These are phyloP conservation scores for Sicyos baderoa DNA, from an alignment of 306 rosid species.

Conservation along the genomic window DNA sequence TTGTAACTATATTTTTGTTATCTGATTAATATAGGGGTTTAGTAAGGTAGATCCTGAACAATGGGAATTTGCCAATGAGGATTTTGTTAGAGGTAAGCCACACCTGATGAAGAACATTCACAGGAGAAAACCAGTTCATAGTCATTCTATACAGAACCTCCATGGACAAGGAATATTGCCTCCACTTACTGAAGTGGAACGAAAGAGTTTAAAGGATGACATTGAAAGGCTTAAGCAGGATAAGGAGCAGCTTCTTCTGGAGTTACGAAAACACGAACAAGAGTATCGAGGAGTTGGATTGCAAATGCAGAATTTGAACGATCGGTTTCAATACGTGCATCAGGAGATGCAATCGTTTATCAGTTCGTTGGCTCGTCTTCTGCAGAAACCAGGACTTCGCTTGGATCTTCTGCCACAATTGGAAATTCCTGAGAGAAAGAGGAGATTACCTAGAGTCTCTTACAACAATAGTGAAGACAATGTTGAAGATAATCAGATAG, in stretches of 20 bases:
- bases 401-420: conserved; percentile 35
- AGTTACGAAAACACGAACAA: conserved; percentile 42
- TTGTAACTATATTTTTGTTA: conserved; percentile 10
- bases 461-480: conserved; percentile 28
- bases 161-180: conserved; percentile 41
- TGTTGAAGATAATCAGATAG: conserved; percentile 36
- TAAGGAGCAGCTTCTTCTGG: conserved; percentile 38
- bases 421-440: conserved; percentile 44
- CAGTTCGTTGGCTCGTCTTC: conserved; percentile 38
- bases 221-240: conserved; percentile 51
- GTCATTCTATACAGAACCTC: conserved; percentile 65
- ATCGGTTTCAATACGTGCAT: conserved; percentile 40
- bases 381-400: conserved; percentile 45
- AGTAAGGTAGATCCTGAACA: conserved; percentile 67
- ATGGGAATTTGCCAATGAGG: conserved; percentile 84
- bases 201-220: conserved; percentile 39
- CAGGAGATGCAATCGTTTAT: conserved; percentile 41
- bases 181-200: conserved; percentile 42
- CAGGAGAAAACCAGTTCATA: conserved; percentile 72
- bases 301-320: conserved; percentile 31
- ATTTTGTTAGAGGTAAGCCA: conserved; percentile 68
- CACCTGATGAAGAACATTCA: conserved; percentile 65
- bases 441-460: conserved; percentile 44
- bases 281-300: conserved; percentile 34
- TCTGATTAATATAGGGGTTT: conserved; percentile 52